Evolutionary conservation across 164 flowering plant species (phyloP), one percentile per base, ranked within the genome.

Genomic region (Tetracentron sinense): DNA sequence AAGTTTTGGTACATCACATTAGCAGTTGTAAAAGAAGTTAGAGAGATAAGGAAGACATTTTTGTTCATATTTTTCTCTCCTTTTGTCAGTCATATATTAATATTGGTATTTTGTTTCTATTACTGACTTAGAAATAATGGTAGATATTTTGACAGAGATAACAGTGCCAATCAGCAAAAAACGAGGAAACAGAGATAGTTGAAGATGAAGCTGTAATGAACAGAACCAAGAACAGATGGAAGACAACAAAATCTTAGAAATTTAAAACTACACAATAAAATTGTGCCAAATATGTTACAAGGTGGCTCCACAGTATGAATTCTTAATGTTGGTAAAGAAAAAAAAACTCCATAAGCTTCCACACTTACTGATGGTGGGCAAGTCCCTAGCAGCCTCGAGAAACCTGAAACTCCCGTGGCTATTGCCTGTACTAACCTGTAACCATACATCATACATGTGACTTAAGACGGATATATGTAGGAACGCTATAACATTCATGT

Each of bases 321-420:
- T n/a, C n/a, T n/a, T n/a, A n/a, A n/a, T n/a, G n/a, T n/a, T n/a
- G n/a, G n/a, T n/a, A n/a, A n/a, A n/a, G n/a, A n/a, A n/a, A n/a
- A n/a, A n/a, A n/a, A n/a, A n/a, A n/a, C n/a, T n/a, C n/a, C n/a
- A 48, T 46, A 35, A 52, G 28, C 5, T 6, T 16, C 14, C 16
- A 44, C 44, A 76, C 93, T 84, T 83, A 92, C 97, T 84, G 42
- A 92, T 82, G 21, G 83, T 87, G 29, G 97, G 96, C 62, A 89
- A 77, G 55, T 81, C 83, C 77, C 75, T 85, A 0, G 80, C 88
- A 56, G 74, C 74, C 69, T 87, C 89, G 6, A 92, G 80, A 70
- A 89, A 87, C 82, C 74, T 79, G 71, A 81, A 86, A 69, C 77
- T 68, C 46, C 77, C 84, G 56, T 80, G 54, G 33, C 58, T 66